Conservation (phyloP, 2,329 filamentous ascomycete genomes). For the Aspergillaceae sp. region DNA sequence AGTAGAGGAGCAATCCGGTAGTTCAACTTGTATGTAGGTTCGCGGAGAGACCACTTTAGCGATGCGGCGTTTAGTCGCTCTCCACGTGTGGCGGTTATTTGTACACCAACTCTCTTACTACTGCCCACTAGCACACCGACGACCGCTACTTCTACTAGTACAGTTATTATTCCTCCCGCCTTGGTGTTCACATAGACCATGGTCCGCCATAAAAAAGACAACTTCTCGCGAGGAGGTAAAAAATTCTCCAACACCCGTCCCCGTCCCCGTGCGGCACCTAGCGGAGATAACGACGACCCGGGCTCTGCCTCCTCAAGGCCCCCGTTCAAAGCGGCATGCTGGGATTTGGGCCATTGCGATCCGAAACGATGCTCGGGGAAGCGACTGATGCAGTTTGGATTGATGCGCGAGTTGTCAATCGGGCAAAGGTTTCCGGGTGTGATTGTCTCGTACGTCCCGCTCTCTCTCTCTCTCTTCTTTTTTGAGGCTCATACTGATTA, state of each 20-base stretch:
- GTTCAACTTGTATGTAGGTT: constrained; percentile 10
- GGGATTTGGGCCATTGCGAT: constrained; percentile 97
- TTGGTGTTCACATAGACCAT: constrained; percentile 39
- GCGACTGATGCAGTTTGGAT: constrained; percentile 77
- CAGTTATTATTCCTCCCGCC: neutral
- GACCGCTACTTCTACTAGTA: neutral
- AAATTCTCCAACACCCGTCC: constrained; percentile 56
- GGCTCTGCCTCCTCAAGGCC: constrained; percentile 28
- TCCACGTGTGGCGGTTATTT: neutral
- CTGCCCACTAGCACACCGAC: neutral
- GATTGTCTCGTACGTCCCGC: constrained; percentile 60
- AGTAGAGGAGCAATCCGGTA: neutral
- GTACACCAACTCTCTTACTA: neutral
- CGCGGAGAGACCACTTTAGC: constrained; percentile 6
- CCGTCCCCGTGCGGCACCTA: constrained; percentile 43
- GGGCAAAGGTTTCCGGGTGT: constrained; percentile 89
- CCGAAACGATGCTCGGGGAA: constrained; percentile 95
- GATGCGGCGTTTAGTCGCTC: constrained; percentile 10
- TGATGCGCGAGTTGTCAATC: constrained; percentile 87
- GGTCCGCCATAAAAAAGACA: constrained; percentile 96
- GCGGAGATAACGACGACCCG: constrained; percentile 29
- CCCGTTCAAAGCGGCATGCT: constrained; percentile 85
- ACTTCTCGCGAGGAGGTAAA: constrained; percentile 61
- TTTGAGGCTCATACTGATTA: neutral
- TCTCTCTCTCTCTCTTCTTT: neutral